A percentile compares a stretch with the other conserved stretches of the same genome.
Conservation (phyloP, 371 early-diverging fungal species). For the Syncephalastrum monosporum region DNA sequence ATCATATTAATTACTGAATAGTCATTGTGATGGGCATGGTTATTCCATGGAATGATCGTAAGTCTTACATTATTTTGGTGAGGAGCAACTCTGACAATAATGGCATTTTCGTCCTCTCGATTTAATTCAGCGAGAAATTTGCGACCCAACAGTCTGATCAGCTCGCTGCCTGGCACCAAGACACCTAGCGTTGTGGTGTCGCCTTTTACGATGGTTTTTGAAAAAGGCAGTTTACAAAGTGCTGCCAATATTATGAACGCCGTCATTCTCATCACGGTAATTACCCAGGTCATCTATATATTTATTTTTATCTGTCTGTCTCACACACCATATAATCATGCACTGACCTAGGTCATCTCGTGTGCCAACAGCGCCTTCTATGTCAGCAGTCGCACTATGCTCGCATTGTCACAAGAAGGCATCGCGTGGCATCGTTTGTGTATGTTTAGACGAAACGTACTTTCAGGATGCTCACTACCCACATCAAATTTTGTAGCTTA, state of each 20-base stretch:
- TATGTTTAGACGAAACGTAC: constrained; percentile 3
- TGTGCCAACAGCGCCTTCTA: constrained; percentile 77
- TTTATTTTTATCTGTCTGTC: neutral
- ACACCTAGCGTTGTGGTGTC: constrained; percentile 29
- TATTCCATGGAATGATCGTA: constrained; percentile 50
- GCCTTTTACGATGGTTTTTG: constrained; percentile 70
- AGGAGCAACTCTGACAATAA: no score
- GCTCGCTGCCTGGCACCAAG: no score
- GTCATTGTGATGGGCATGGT: constrained; percentile 64
- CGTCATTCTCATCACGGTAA: constrained; percentile 71
- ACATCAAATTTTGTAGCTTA: constrained; percentile 21
- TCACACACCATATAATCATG: neutral
- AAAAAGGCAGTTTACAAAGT: constrained; percentile 58
- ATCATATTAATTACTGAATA: constrained; percentile 22
- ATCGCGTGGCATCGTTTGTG: constrained; percentile 61
- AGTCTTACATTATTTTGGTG: neutral
- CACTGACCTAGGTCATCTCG: constrained; percentile 43
- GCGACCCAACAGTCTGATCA: no score
- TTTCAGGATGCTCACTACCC: neutral
- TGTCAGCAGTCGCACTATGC: constrained; percentile 64
- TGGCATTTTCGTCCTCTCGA: no score
- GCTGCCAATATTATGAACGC: constrained; percentile 76
- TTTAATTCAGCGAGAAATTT: no score
- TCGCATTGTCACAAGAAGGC: constrained; percentile 63
- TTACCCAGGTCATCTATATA: neutral